These are phyloP conservation scores for Austroboletus sp. DNA, from an alignment of 1,284 basidiomycete species.

Conservation along the genomic window DNA sequence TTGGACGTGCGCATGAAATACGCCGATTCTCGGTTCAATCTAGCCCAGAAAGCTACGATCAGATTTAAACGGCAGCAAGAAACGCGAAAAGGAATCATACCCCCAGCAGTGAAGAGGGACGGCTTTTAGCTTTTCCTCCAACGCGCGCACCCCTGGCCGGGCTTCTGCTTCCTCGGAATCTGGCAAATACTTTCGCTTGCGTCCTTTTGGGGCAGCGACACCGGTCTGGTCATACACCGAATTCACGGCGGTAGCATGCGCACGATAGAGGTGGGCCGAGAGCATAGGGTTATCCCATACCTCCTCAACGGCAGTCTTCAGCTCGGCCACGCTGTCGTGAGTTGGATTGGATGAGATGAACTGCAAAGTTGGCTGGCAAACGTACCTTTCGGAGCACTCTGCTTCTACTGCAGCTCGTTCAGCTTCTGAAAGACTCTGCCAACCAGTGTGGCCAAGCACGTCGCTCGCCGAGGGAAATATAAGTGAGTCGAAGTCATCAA, in stretches of 20 bases:
- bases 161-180: slow-evolving; percentile 29
- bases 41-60: slow-evolving; percentile 22
- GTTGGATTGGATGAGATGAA: neutral
- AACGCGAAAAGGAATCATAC: slow-evolving; percentile 31
- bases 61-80: neutral
- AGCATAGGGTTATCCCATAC: slow-evolving; percentile 52
- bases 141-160: slow-evolving; percentile 37
- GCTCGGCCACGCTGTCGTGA: slow-evolving; percentile 46
- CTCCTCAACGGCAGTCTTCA: slow-evolving; percentile 42
- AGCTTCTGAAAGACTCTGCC: slow-evolving; percentile 27
- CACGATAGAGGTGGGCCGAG: slow-evolving; percentile 49
- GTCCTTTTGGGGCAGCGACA: slow-evolving; percentile 35
- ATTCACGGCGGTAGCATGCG: slow-evolving; percentile 46
- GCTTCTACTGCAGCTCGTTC: slow-evolving; percentile 28
- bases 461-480: slow-evolving; percentile 9
- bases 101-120: slow-evolving; percentile 53
- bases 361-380: neutral
- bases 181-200: slow-evolving; percentile 40
- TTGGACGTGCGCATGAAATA: slow-evolving; percentile 58
- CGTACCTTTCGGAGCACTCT: slow-evolving; percentile 40
- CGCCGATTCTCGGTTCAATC: slow-evolving; percentile 47
- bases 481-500: slow-evolving; percentile 27
- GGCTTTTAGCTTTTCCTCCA: slow-evolving; percentile 46
- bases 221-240: slow-evolving; percentile 41
- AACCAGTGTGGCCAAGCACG: slow-evolving; percentile 16